These are phyloP conservation scores for Pyricularia sp. DNA, from an alignment of 2,329 filamentous ascomycete genomes.

Conservation along the genomic window DNA sequence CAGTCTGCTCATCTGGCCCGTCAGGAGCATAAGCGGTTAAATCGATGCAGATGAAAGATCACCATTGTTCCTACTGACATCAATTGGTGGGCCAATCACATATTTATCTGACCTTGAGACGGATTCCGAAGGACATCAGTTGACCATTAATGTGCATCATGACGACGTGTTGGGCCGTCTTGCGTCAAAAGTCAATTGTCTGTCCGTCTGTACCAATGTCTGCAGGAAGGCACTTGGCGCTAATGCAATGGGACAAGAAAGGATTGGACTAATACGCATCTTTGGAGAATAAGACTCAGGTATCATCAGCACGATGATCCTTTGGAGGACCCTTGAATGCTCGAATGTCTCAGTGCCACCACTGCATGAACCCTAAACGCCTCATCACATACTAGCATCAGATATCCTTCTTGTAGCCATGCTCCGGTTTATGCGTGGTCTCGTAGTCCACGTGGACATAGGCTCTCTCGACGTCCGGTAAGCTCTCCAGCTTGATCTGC, in stretches of 20 bases:
- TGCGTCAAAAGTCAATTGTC: background rate
- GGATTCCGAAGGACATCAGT: background rate
- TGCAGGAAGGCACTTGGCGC: background rate
- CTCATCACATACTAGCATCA: conserved; percentile 14
- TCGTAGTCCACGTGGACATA: conserved; percentile 98
- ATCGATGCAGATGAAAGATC: background rate
- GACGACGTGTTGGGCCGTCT: background rate
- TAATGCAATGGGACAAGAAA: background rate
- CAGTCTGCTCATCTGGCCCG: background rate
- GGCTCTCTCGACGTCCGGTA: conserved; percentile 83
- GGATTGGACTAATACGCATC: background rate
- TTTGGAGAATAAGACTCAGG: background rate
- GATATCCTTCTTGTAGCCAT: conserved; percentile 48
- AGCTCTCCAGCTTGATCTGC: conserved; percentile 83
- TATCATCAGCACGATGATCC: background rate
- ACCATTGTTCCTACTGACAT: background rate
- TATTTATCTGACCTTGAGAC: background rate
- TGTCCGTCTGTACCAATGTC: background rate
- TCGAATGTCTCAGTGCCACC: background rate
- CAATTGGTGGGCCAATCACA: background rate
- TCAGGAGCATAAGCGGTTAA: background rate
- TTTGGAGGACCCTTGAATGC: background rate
- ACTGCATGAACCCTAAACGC: background rate
- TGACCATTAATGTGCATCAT: background rate
- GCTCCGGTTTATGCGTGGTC: conserved; percentile 88